These are phyloP conservation scores for Penicillium sp. DNA, from an alignment of 2,329 filamentous ascomycete species.

Conservation along the genomic window DNA sequence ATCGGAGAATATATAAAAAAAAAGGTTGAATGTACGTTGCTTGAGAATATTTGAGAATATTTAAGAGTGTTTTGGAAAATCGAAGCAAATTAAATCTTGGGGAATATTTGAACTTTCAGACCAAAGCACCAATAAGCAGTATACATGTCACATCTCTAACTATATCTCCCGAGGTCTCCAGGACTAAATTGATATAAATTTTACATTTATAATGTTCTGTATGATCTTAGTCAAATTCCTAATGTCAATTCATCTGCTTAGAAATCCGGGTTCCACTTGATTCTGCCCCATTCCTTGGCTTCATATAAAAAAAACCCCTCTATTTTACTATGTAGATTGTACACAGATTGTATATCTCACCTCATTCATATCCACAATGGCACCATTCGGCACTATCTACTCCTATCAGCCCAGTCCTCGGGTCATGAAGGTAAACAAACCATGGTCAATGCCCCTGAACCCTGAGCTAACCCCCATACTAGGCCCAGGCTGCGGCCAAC, in stretches of 20 bases:
- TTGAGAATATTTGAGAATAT: too few relatives aligned
- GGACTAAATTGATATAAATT: too few relatives aligned
- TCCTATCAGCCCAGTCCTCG: slow-evolving; percentile 24
- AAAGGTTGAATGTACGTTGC: too few relatives aligned
- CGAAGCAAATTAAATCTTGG: too few relatives aligned
- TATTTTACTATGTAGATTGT: neutral
- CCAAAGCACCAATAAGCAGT: too few relatives aligned
- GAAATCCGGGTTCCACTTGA: slow-evolving; percentile 17
- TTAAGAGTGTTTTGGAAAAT: too few relatives aligned
- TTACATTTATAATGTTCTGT: too few relatives aligned
- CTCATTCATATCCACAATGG: slow-evolving; percentile 21
- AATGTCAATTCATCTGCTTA: neutral
- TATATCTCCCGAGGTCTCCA: too few relatives aligned
- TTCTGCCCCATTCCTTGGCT: slow-evolving; percentile 8
- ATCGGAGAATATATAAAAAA: too few relatives aligned
- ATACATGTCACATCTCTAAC: too few relatives aligned
- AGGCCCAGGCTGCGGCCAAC: slow-evolving; percentile 34
- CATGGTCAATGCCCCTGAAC: neutral
- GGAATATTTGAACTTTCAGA: too few relatives aligned
- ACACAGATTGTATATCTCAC: neutral
- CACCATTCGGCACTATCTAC: slow-evolving; percentile 27
- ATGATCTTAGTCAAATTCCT: too few relatives aligned
- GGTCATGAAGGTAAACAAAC: slow-evolving; percentile 22
- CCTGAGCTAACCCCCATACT: neutral
- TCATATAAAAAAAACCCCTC: neutral